Base-by-base conservation (phyloP, 2,329 filamentous ascomycete genomes). In the Byssoonygena ceratinophila region DNA sequence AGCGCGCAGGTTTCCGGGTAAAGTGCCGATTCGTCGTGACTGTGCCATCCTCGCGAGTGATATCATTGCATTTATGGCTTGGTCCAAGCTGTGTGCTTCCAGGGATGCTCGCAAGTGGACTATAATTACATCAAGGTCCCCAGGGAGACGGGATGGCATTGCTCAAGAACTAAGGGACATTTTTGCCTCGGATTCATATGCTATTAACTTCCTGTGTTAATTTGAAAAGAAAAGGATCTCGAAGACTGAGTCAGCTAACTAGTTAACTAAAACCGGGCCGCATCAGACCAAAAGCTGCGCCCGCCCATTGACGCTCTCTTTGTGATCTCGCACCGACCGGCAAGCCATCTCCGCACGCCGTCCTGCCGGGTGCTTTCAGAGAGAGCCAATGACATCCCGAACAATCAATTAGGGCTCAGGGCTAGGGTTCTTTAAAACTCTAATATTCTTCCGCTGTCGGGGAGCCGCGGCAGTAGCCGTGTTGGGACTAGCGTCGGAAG, bases 131-230 rank as follows among this genome's bases (percentile, higher is more conserved):
- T 44, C 40, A 44, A 29, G 23, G 40, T 44, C 40, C 40, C 6
- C 39, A 25, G 12, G 18, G 25, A 12, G 23, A n/a, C 27, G 25
- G 16, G 16, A 45, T 45, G 12, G n/a, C 20, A 34, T 46, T n/a
- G 8, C 14, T 20, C 43, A 32, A 44, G 25, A n/a, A n/a, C n/a
- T n/a, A n/a, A n/a, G n/a, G n/a, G n/a, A n/a, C n/a, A n/a, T n/a
- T n/a, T n/a, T n/a, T n/a, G 46, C 34, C 46, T 49, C 46, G 46
- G 46, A 41, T 49, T 49, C 34, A 49, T 49, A 49, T 49, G 46
- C 34, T 20, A 25, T 34, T 34, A 20, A 22, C 32, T 20, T 36
- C n/a, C 34, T 36, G 34, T 14, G 34, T 14, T 36, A 14, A 4
- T 36, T n/a, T n/a, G n/a, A n/a, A n/a, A n/a, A n/a, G n/a, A n/a